Percentiles rank a stretch among this genome's conserved stretches.
Evolutionary conservation across 257 asterid genomes (phyloP).

Genomic region (Rubia yunnanensis): DNA sequence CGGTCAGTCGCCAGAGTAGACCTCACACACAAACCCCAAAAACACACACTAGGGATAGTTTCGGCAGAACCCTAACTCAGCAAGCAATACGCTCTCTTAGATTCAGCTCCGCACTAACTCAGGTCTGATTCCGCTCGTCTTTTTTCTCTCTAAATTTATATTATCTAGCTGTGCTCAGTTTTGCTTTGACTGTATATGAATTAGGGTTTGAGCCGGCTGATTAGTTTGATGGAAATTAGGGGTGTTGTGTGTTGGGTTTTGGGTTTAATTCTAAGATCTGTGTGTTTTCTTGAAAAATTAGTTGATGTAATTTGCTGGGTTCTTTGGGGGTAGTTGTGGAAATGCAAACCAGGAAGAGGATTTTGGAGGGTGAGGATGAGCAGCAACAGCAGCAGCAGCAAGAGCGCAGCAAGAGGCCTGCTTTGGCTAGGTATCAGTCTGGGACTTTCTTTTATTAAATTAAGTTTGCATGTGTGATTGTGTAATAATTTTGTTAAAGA

Average conservation of each 20-base stretch:
- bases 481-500: no score
- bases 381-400: constrained; percentile 52
- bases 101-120: neutral
- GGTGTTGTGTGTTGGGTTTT: neutral
- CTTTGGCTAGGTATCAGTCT: constrained; percentile 37
- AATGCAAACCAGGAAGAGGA: constrained; percentile 96
- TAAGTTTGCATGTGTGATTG: no score
- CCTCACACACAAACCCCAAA: constrained; percentile 4
- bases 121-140: neutral
- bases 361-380: constrained; percentile 57
- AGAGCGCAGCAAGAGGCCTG: constrained; percentile 35
- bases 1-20: constrained; percentile 11
- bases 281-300: neutral
- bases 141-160: no score
- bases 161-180: neutral
- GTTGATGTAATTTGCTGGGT: neutral
- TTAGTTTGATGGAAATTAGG: neutral
- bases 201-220: constrained; percentile 16
- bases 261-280: constrained; percentile 11
- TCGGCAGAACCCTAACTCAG: neutral
- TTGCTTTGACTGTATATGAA: neutral
- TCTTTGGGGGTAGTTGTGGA: constrained; percentile 17
- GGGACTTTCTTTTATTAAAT: no score
- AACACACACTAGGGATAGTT: neutral
- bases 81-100: neutral